These are phyloP conservation scores for Circinella umbellata DNA, from an alignment of 371 early-diverging fungal genomes.

Conservation along the genomic window DNA sequence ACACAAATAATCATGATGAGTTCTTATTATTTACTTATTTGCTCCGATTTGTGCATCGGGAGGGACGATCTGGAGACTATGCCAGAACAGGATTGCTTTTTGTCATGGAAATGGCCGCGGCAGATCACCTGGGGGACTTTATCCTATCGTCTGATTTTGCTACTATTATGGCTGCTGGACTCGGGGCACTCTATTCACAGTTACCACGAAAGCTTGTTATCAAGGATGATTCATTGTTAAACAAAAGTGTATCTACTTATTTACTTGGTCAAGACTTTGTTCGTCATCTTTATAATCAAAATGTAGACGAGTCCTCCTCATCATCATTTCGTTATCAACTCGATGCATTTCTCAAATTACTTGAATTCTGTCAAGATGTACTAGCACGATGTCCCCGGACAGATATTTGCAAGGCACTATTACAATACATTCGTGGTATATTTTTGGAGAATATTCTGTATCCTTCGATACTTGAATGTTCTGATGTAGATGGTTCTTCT, in stretches of 20 bases:
- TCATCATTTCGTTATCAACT: conserved; percentile 70
- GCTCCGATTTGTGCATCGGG: conserved; percentile 78
- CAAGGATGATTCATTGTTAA: conserved; percentile 28
- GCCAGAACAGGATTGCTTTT: conserved; percentile 85
- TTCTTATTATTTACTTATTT: conserved; percentile 84
- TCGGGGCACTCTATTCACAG: conserved; percentile 88
- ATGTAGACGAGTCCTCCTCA: conserved; percentile 51
- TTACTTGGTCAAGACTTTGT: conserved; percentile 36
- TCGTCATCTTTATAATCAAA: conserved; percentile 4
- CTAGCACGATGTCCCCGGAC: conserved; percentile 72
- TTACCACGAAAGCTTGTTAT: conserved; percentile 77
- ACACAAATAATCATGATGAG: conserved; percentile 38
- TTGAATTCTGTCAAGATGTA: conserved; percentile 81
- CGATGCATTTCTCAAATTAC: conserved; percentile 72
- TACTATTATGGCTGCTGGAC: conserved; percentile 74
- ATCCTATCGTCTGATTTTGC: conserved; percentile 78
- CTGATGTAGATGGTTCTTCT: conserved; percentile 87
- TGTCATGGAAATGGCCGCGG: conserved; percentile 74
- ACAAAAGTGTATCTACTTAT: conserved; percentile 37
- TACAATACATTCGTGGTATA: conserved; percentile 64
- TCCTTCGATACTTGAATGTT: conserved; percentile 78
- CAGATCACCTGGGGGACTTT: conserved; percentile 71
- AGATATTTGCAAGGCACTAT: conserved; percentile 61
- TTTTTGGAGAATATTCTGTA: conserved; percentile 83
- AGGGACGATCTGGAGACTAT: conserved; percentile 82